phyloP scores from a whole-genome alignment of 2,329 filamentous ascomycete species.

The Atkinsonella hypoxylon region DNA sequence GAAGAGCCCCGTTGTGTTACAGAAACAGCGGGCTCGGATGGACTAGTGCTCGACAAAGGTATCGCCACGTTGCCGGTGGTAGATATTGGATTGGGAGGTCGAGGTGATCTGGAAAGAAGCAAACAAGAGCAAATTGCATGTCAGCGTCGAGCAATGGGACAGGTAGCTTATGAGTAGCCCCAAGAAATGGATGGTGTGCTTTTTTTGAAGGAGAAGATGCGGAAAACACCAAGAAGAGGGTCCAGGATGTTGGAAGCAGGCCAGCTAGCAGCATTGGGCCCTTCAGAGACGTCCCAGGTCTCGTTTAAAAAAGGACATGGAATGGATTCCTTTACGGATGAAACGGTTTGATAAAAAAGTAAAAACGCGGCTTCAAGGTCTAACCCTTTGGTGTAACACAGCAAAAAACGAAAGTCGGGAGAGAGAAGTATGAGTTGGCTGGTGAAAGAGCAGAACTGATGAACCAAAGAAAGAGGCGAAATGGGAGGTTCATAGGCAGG shows the following conservation, averaged over 20 bases:
- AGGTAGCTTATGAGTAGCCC: background rate
- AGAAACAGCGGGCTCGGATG: slow-evolving; percentile 14
- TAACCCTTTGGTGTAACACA: background rate
- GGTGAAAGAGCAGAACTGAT: background rate
- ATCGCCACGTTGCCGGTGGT: slow-evolving; percentile 30
- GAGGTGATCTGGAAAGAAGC: slow-evolving; percentile 30
- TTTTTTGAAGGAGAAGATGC: background rate
- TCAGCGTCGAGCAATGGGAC: background rate
- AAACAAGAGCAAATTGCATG: background rate
- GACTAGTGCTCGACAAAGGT: slow-evolving; percentile 30
- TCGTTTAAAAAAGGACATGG: background rate
- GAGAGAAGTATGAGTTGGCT: background rate
- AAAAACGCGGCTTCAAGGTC: background rate
- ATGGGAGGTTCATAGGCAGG: background rate
- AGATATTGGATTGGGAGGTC: slow-evolving; percentile 36
- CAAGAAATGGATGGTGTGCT: background rate
- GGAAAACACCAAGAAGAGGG: background rate
- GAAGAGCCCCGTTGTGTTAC: slow-evolving; percentile 14
- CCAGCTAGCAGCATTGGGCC: background rate
- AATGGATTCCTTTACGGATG: background rate
- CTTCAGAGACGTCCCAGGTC: background rate
- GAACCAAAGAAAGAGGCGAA: background rate
- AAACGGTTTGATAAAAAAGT: no score
- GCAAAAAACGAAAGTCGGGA: background rate
- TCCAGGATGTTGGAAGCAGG: background rate